Base-by-base conservation (phyloP, 441 rosid genomes). In the Bruguiera hainesii region DNA sequence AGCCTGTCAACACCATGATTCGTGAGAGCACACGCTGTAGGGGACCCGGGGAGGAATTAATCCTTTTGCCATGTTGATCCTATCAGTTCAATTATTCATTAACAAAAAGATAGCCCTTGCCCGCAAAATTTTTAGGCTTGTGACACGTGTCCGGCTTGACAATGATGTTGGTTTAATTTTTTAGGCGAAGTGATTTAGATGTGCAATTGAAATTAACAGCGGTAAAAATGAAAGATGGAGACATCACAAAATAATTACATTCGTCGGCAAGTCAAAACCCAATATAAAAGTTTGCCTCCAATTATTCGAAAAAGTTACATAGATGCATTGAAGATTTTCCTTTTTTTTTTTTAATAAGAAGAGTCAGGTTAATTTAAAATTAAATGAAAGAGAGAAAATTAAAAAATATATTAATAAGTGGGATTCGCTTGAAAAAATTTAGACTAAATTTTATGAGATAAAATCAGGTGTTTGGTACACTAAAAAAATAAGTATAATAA, bases 1-100 rank as follows among this genome's bases (percentile, higher is more conserved):
- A 77, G 73, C 56, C 70, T 61, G 77, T 80, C 77, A 46, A 59
- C 75, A 68, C 73, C 75, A 72, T 42, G 10, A 46, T 70, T 75
- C 75, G 67, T 42, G 10, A 46, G 33, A n/a, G 16, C 29, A 13
- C 10, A 21, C 10, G 11, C 15, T 53, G 57, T 35, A 20, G 71
- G 69, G 59, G 26, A 30, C 35, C 60, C 63, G 63, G 68, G n/a
- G 70, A 29, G 21, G 56, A 19, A 56, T 66, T 20, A 59, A 60
- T 60, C 64, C 33, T 52, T 63, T 4, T 48, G 35, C 20, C 35
- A 7, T 31, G 20, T 26, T 53, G 46, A 42, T 26, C 60, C 60
- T 67, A 49, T 42, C 61, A 26, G 15, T 56, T 60, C 73, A 67
- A 55, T 73, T 53, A 69, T 67, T 69, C 55, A 7, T 25, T 11